A percentile compares a stretch with the other conserved stretches of the same genome.
phyloP scores from a whole-genome alignment of 2,329 filamentous ascomycete genomes.

The Talaromyces sp. region DNA sequence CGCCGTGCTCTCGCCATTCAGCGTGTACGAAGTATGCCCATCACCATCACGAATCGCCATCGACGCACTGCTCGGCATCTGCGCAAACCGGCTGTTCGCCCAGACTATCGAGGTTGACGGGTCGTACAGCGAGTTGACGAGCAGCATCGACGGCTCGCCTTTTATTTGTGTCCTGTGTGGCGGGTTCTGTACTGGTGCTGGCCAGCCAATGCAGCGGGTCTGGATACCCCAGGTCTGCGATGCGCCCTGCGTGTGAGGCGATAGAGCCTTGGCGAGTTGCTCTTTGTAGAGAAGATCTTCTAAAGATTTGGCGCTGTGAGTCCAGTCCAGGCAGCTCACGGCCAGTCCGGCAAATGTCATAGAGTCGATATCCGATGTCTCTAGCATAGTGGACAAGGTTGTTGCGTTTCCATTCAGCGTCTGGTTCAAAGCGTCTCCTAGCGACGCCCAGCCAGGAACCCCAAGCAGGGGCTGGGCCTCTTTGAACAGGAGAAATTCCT shows the following conservation, averaged over 20 bases:
- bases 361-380: not conserved
- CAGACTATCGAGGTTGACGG: not conserved
- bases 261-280: not conserved
- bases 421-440: not conserved
- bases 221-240: not conserved
- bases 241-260: not conserved
- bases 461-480: not conserved
- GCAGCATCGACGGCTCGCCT: not conserved
- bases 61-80: not conserved
- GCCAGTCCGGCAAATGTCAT: not conserved
- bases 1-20: not conserved
- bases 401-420: not conserved
- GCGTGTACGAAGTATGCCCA: not conserved
- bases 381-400: not conserved
- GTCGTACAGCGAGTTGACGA: not conserved
- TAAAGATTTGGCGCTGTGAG: not conserved
- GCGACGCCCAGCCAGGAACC: not conserved
- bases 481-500: not conserved
- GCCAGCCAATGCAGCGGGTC: not conserved
- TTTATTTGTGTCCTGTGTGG: not conserved
- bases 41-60: not conserved
- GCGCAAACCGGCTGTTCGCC: not conserved
- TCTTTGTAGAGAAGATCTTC: not conserved
- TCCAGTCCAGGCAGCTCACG: not conserved
- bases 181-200: not conserved